phyloP scores from a whole-genome alignment of 768 basidiomycete species.

The Calocybe cyanea region DNA sequence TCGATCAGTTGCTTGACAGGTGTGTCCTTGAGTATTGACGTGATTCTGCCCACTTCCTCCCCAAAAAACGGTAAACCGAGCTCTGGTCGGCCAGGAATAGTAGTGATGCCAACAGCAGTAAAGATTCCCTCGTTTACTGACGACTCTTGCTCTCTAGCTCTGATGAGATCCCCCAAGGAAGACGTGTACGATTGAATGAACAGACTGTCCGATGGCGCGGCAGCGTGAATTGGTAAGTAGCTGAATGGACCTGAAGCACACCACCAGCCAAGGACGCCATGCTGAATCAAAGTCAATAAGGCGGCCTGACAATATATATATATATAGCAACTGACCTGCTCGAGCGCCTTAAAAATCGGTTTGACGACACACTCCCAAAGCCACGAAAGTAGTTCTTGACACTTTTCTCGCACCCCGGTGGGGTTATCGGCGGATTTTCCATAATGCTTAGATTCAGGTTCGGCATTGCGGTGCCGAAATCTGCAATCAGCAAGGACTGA shows the following conservation, averaged over 20 bases:
- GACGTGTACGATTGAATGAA: conserved; percentile 15
- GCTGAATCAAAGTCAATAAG: not conserved
- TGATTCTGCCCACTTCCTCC: too few relatives aligned
- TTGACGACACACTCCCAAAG: conserved; percentile 1
- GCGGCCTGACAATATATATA: not conserved
- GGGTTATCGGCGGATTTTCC: not conserved
- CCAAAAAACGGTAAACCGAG: too few relatives aligned
- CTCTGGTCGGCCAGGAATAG: not conserved
- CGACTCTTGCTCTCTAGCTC: conserved; percentile 2
- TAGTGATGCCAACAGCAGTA: conserved; percentile 2
- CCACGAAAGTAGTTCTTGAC: not conserved
- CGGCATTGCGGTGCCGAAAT: too few relatives aligned
- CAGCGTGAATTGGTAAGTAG: conserved; percentile 14
- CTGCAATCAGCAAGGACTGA: not conserved
- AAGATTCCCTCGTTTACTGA: too few relatives aligned
- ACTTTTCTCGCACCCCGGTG: not conserved
- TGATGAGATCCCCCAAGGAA: conserved; percentile 6
- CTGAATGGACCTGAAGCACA: conserved; percentile 10
- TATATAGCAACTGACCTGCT: conserved; percentile 1
- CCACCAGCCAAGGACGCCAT: conserved; percentile 9
- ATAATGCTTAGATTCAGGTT: not conserved
- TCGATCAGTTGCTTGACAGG: not conserved
- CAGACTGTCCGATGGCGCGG: conserved; percentile 5
- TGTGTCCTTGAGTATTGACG: too few relatives aligned
- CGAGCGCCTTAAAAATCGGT: conserved; percentile 1